Percentiles rank a stretch among this genome's conserved stretches.
These are phyloP conservation scores for Pisolithus albus DNA, from an alignment of 768 basidiomycete species.

Conservation along the genomic window DNA sequence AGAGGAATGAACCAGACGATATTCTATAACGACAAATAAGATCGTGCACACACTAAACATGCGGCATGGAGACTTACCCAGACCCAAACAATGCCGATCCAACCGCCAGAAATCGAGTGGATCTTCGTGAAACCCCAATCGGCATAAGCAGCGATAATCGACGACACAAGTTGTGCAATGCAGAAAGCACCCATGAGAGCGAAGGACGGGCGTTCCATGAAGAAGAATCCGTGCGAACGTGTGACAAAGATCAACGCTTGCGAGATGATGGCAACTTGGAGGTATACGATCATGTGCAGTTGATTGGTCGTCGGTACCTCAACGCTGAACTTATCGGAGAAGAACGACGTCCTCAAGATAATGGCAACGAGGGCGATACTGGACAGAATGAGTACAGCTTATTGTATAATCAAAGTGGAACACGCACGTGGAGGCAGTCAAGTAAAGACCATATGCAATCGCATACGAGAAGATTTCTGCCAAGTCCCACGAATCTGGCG, in stretches of 20 bases:
- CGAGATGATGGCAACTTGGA: conserved; percentile 98
- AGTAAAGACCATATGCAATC: conserved; percentile 90
- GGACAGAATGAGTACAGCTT: conserved; percentile 7
- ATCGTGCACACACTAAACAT: conserved; percentile 2
- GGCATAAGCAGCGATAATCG: conserved; percentile 91
- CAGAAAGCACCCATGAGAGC: conserved; percentile 89
- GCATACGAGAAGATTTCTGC: conserved; percentile 95
- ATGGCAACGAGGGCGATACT: conserved; percentile 75
- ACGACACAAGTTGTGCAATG: conserved; percentile 88
- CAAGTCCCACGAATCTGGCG: conserved; percentile 94
- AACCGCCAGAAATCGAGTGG: conserved; percentile 72
- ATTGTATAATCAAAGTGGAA: conserved; percentile 1
- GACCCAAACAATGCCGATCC: conserved; percentile 97
- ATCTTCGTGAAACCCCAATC: conserved; percentile 94
- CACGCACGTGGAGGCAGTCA: conserved; percentile 84
- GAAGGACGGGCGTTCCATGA: conserved; percentile 88
- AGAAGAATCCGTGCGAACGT: conserved; percentile 92
- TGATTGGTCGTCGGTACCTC: conserved; percentile 38
- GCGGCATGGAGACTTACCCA: conserved; percentile 56
- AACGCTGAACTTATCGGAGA: conserved; percentile 82
- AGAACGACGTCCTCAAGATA: conserved; percentile 84
- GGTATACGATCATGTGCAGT: conserved; percentile 86
- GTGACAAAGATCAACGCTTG: conserved; percentile 97
- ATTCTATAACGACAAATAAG: conserved; percentile 46
- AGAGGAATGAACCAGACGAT: conserved; percentile 95